phyloP scores from a whole-genome alignment of 352 stramenopile genomes.

The Salisapilia sapeloensis region DNA sequence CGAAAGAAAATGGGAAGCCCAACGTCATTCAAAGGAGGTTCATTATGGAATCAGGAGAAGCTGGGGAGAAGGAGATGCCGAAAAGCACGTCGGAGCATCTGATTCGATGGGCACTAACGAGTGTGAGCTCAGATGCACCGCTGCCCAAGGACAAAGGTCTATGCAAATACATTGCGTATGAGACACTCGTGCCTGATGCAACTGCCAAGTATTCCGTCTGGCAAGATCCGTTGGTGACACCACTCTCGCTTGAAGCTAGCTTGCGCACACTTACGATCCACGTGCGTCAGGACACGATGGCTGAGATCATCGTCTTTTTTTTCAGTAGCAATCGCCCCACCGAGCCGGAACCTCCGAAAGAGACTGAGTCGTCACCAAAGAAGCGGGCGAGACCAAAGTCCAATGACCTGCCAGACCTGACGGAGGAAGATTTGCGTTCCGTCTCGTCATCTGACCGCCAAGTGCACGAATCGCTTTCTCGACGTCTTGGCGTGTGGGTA shows the following conservation, averaged over 20 bases:
- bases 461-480: slow-evolving; percentile 17
- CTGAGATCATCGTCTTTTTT: slow-evolving; percentile 67
- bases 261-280: slow-evolving; percentile 58
- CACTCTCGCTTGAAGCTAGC: slow-evolving; percentile 48
- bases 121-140: slow-evolving; percentile 36
- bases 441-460: slow-evolving; percentile 3
- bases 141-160: slow-evolving; percentile 28
- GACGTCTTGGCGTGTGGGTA: slow-evolving; percentile 36
- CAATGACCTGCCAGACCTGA: background rate
- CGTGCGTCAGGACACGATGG: slow-evolving; percentile 58
- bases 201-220: slow-evolving; percentile 39
- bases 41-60: slow-evolving; percentile 1
- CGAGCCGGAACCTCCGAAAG: too few species aligned
- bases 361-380: background rate
- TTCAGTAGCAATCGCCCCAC: slow-evolving; percentile 31
- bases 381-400: background rate
- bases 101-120: slow-evolving; percentile 61
- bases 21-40: background rate
- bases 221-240: slow-evolving; percentile 53
- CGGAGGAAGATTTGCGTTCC: background rate
- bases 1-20: slow-evolving; percentile 4
- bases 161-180: slow-evolving; percentile 25
- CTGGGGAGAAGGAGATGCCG: too few species aligned
- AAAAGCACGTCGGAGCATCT: slow-evolving; percentile 30
- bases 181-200: too few species aligned